Base-by-base conservation (phyloP, 331 rosid species). In the Phaseolus coccineus region DNA sequence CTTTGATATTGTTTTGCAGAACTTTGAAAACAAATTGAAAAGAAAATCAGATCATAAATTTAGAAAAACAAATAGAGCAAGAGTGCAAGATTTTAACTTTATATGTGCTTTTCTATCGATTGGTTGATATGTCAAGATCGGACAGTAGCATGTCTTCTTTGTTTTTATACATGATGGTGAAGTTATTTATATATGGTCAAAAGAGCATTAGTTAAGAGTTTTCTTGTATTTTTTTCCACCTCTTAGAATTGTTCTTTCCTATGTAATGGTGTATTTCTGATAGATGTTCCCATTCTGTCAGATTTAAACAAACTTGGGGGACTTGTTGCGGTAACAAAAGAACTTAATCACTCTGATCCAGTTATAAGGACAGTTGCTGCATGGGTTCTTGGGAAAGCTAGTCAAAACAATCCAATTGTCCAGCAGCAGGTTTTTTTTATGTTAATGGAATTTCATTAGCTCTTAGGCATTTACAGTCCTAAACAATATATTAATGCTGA, bases 291-390 rank as follows among this genome's bases (percentile, higher is more conserved):
- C 53, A 57, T 73, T 46, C 11, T 85, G 22, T 74, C 77, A 95
- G 97, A 93, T 87, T 88, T 93, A 79, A 52, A 80, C 82, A 95
- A 91, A 84, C 87, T 95, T 46, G 99, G 96, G 71, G 99, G 97
- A 61, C 81, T 91, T 74, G 52, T 22, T 64, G 89, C 82, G 65
- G 87, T 95, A 35, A 65, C 74, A 3, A 62, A 33, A 16, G 91
- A 95, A 67, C 97, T 95, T 37, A 22, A 84, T 85, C 91, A 93
- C 72, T 35, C 86, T 37, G 93, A 95, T 80, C 68, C 93, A 0
- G 88, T 82, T 77, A 86, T 87, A 55, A 91, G 99, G 85, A 75
- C 86, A 22, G 28, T 83, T 80, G 94, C 97, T 31, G 97, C 99
- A 1, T 95, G 97, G 99, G 81, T 92, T 71, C 69, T 95, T 69